Base-by-base conservation (phyloP, 1,139 yeast genomes). In the Geotrichum carabidarum region DNA sequence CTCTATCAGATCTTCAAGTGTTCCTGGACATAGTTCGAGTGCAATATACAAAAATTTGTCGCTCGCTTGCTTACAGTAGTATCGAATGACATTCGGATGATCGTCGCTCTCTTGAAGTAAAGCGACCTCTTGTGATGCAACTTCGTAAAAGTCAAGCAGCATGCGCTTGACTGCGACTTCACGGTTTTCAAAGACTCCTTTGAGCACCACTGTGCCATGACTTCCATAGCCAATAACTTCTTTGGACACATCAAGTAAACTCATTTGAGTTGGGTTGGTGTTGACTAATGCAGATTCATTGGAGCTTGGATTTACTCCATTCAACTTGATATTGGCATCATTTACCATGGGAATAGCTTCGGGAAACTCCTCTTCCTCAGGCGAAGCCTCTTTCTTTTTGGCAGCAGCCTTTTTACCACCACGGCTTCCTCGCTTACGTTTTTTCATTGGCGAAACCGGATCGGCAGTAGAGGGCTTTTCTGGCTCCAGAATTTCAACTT, bases 121-220 rank as follows among this genome's bases (percentile, higher is more conserved):
- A 32, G 86, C 78, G 11, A 94, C 95, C 67, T 93, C 99, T 63
- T 89, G 96, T n/a, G 91, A 85, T 3, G 99, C 99, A 57, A 93
- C 82, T 65, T 93, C 97, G 70, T 86, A 93, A 65, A 91, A 93
- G 66, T 91, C 96, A 42, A 91, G 77, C 49, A 94, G 74, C 96
- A 93, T 88, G 62, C 99, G 74, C 68, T 93, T 94, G 4, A 93
- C 95, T 0, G 99, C 99, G 8, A 94, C 99, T 1, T 95, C 96
- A 51, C 99, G 78, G 62, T 83, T 85, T 64, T 91, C 97, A 71
- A 91, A 93, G 3, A 82, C 79, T 0, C 99, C 99, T 66, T 86
- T 82, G 68, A 83, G 89, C 1, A 93, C 99, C 31, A 91, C 90
- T 0, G 99, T 93, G 34, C 99, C 99, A 65, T 93, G 96, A 1